Evolutionary conservation across 805 yeast species (phyloP).

Genomic region (Saturnispora besseyi): DNA sequence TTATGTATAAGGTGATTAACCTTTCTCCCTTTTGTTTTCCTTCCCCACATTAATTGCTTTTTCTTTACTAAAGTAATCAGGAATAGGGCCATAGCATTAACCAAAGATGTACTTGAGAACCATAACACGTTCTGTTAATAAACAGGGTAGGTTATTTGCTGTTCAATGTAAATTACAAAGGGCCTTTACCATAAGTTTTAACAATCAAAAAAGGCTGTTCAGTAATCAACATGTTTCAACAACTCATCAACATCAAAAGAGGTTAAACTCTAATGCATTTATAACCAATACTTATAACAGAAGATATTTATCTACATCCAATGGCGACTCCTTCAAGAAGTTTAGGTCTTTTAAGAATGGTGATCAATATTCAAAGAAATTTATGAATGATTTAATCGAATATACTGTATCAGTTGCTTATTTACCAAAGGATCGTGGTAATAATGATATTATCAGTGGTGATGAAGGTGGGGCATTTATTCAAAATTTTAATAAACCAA

Average conservation of each 20-base stretch:
- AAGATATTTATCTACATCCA: conserved; percentile 1
- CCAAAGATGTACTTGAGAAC: neutral
- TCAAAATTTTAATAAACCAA: conserved; percentile 19
- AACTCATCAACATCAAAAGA: neutral
- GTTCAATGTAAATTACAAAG: neutral
- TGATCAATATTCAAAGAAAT: conserved; percentile 21
- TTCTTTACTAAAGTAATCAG: neutral
- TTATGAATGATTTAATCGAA: conserved; percentile 25
- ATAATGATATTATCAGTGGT: conserved; percentile 25
- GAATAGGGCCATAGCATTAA: neutral
- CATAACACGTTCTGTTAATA: neutral
- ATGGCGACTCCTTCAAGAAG: conserved; percentile 17
- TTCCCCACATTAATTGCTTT: neutral
- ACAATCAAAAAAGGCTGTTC: neutral
- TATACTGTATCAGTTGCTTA: conserved; percentile 60
- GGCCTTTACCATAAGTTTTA: neutral
- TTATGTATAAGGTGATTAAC: neutral
- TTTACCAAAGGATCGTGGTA: conserved; percentile 59
- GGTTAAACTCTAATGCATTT: neutral
- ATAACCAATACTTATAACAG: neutral
- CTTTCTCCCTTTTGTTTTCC: neutral
- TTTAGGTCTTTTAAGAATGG: conserved; percentile 24
- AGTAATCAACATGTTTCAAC: neutral
- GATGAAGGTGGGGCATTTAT: conserved; percentile 23
- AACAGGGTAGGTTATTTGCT: neutral